A percentile compares a stretch with the other conserved stretches of the same genome.
Evolutionary conservation across 2,329 filamentous ascomycete species (phyloP).

Genomic region (Monosporascus sp.): DNA sequence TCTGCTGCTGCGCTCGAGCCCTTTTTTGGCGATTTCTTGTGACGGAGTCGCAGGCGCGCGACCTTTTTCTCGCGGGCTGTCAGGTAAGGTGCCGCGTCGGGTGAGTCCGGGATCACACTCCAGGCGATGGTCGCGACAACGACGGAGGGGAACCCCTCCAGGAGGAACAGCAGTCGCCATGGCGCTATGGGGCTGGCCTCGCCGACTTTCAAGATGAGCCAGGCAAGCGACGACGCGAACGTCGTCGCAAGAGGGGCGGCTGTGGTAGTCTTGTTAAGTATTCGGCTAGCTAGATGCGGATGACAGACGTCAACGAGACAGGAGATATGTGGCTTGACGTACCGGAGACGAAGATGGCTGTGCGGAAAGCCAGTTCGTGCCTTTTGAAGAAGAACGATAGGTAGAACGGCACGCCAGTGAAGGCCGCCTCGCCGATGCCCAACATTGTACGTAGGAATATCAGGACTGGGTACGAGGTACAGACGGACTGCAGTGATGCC

Average conservation of each 20-base stretch:
- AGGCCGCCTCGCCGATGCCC: conserved; percentile 61
- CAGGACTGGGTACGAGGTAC: conserved; percentile 57
- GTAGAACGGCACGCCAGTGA: conserved; percentile 59
- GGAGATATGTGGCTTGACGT: conserved; percentile 9
- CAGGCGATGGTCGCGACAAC: conserved; percentile 69
- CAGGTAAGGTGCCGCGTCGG: conserved; percentile 59
- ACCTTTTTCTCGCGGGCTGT: conserved; percentile 61
- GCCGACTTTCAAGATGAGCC: conserved; percentile 68
- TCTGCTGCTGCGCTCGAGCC: conserved; percentile 18
- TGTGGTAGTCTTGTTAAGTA: conserved; percentile 36
- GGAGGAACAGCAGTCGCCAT: conserved; percentile 79
- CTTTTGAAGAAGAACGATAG: conserved; percentile 60
- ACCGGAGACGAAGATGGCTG: conserved; percentile 79
- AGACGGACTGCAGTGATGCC: conserved; percentile 67
- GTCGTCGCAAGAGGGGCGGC: conserved; percentile 77
- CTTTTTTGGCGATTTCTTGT: conserved; percentile 32
- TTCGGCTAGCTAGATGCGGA: background rate
- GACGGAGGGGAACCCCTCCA: conserved; percentile 82
- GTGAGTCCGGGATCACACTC: conserved; percentile 71
- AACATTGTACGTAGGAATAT: conserved; percentile 51
- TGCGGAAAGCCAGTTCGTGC: conserved; percentile 75
- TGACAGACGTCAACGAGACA: background rate
- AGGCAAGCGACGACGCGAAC: conserved; percentile 75
- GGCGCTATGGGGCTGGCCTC: conserved; percentile 63
- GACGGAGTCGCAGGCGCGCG: conserved; percentile 61